Evolutionary conservation across 192 early-diverging fungal genomes (phyloP).

Genomic region (Backusella morwellensis): DNA sequence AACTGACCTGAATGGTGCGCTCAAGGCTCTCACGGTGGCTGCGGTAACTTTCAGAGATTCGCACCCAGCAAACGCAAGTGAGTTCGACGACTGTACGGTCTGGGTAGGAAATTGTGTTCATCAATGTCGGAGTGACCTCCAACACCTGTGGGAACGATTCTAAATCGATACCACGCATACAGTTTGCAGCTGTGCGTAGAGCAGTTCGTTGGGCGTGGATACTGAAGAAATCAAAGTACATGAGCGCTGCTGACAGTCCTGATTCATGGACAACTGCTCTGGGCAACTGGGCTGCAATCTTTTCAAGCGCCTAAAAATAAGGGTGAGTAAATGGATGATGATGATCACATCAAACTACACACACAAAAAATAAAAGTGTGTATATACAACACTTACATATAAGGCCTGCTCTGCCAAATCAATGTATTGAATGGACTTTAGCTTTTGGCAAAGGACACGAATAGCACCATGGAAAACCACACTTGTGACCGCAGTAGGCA

Average conservation of each 20-base stretch:
- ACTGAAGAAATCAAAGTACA: constrained; percentile 90
- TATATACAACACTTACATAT: constrained; percentile 43
- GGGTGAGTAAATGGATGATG: background rate
- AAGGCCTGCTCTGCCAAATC: constrained; percentile 91
- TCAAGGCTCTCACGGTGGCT: constrained; percentile 53
- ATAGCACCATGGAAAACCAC: constrained; percentile 72
- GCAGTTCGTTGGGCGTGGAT: constrained; percentile 81
- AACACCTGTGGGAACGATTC: constrained; percentile 58
- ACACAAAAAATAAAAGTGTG: background rate
- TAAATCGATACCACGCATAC: constrained; percentile 49
- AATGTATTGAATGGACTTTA: constrained; percentile 86
- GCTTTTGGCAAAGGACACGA: constrained; percentile 67
- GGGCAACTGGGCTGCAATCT: constrained; percentile 73
- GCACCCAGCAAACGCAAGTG: constrained; percentile 58
- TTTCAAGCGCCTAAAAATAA: constrained; percentile 58
- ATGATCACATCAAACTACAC: background rate
- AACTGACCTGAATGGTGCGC: constrained; percentile 49
- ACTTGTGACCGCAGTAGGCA: constrained; percentile 62
- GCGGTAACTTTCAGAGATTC: constrained; percentile 64
- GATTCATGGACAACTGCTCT: constrained; percentile 64
- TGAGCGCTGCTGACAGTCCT: constrained; percentile 73
- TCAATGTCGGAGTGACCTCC: constrained; percentile 71
- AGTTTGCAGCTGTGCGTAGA: constrained; percentile 72
- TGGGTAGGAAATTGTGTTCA: constrained; percentile 61
- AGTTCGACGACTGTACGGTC: constrained; percentile 78